A percentile compares a stretch with the other conserved stretches of the same genome.
Conservation (phyloP, 768 basidiomycete genomes). For the Tylopilus rubrobrunneus region DNA sequence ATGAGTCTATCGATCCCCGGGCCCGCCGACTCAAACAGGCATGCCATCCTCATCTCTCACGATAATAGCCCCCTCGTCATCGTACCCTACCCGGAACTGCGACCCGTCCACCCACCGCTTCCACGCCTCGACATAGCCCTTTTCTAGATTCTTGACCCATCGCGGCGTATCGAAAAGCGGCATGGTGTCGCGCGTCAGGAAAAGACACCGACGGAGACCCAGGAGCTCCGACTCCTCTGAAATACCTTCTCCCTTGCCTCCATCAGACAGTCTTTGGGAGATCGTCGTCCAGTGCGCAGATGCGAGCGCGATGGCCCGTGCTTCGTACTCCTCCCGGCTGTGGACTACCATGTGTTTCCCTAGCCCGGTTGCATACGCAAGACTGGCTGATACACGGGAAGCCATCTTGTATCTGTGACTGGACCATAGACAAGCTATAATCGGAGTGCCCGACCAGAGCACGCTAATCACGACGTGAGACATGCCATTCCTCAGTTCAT, state of each 20-base stretch:
- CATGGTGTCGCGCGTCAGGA: slow-evolving; percentile 37
- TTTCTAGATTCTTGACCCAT: slow-evolving; percentile 48
- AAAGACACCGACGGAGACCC: slow-evolving; percentile 39
- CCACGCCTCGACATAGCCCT: slow-evolving; percentile 42
- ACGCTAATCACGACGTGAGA: slow-evolving; percentile 32
- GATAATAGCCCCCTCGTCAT: slow-evolving; percentile 31
- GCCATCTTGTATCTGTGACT: slow-evolving; percentile 46
- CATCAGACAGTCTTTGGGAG: slow-evolving; percentile 6
- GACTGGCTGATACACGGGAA: slow-evolving; percentile 47
- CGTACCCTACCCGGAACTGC: slow-evolving; percentile 28
- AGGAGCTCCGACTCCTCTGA: slow-evolving; percentile 33
- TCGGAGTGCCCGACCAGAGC: slow-evolving; percentile 49
- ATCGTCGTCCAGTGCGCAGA: slow-evolving; percentile 18
- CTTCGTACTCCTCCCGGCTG: slow-evolving; percentile 42
- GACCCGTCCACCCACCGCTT: slow-evolving; percentile 44
- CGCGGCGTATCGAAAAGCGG: slow-evolving; percentile 47
- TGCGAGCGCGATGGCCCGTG: slow-evolving; percentile 41
- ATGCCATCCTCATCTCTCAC: slow-evolving; percentile 29
- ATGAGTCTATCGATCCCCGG: neutral
- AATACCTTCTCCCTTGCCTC: neutral
- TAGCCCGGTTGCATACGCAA: slow-evolving; percentile 45
- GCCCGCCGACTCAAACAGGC: neutral
- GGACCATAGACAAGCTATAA: slow-evolving; percentile 44
- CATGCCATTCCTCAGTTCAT: neutral
- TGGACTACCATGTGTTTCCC: slow-evolving; percentile 45